phyloP scores from a whole-genome alignment of 1,284 basidiomycete genomes.

The Sporisorium graminicola region DNA sequence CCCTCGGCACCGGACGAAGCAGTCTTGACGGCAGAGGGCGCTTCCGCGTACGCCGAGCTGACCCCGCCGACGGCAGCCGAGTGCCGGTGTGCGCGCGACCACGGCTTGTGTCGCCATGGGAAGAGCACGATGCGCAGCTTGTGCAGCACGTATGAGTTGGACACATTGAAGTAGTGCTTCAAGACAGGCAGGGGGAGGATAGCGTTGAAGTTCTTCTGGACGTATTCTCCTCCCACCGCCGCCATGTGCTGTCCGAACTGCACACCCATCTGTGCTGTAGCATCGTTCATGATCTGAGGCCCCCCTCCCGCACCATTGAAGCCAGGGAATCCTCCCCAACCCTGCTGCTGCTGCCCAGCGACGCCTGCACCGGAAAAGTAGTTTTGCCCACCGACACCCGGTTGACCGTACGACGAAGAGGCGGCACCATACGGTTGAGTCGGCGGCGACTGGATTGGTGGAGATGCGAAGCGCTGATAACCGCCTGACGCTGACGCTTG shows the following conservation, averaged over 20 bases:
- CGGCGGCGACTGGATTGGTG: slow-evolving; percentile 41
- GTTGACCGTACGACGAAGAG: slow-evolving; percentile 20
- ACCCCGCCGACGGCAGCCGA: slow-evolving; percentile 31
- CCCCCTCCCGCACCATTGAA: slow-evolving; percentile 25
- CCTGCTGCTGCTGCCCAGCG: slow-evolving; percentile 4
- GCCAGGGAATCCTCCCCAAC: slow-evolving; percentile 30
- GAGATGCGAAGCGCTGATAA: slow-evolving; percentile 51
- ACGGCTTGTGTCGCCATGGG: slow-evolving; percentile 84
- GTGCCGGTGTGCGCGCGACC: slow-evolving; percentile 64
- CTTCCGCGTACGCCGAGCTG: slow-evolving; percentile 33
- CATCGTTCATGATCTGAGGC: slow-evolving; percentile 78
- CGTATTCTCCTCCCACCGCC: slow-evolving; percentile 92
- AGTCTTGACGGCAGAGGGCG: slow-evolving; percentile 21
- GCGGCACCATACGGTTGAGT: slow-evolving; percentile 14
- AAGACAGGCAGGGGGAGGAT: slow-evolving; percentile 71
- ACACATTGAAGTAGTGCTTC: slow-evolving; percentile 96
- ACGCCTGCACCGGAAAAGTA: slow-evolving; percentile 25
- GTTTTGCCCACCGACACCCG: slow-evolving; percentile 8
- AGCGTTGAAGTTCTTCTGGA: slow-evolving; percentile 81
- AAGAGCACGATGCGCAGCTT: slow-evolving; percentile 93
- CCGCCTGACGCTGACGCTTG: slow-evolving; percentile 39
- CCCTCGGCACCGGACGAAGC: slow-evolving; percentile 43
- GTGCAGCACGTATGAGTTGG: slow-evolving; percentile 92
- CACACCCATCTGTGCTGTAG: slow-evolving; percentile 95
- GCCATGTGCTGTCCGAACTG: slow-evolving; percentile 93